These are phyloP conservation scores for Lepidium africanum DNA, from an alignment of 345 rosid species.

Conservation along the genomic window DNA sequence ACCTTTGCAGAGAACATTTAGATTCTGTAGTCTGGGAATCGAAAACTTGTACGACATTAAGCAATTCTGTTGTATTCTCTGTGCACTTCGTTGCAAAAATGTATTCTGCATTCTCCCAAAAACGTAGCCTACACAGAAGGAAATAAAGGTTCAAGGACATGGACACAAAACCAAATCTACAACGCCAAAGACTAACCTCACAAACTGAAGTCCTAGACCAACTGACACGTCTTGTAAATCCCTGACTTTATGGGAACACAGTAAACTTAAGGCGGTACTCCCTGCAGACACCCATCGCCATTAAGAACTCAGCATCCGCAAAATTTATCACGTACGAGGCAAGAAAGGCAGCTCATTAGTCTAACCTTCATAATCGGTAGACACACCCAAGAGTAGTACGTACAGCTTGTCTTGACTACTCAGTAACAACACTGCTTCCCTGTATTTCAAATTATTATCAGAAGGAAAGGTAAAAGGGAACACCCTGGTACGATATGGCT, in stretches of 20 bases:
- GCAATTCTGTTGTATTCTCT: conserved; percentile 53
- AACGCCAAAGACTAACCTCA: conserved; percentile 49
- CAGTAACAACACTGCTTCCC: conserved; percentile 63
- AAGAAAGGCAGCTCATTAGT: conserved; percentile 18
- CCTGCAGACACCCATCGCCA: conserved; percentile 40
- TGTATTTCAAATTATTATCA: conserved; percentile 28
- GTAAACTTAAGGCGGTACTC: conserved; percentile 40
- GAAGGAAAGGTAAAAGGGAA: background rate
- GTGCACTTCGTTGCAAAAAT: conserved; percentile 58
- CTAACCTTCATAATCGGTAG: conserved; percentile 67
- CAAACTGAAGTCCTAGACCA: conserved; percentile 78
- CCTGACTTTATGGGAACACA: conserved; percentile 55
- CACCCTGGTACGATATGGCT: background rate
- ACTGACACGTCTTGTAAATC: conserved; percentile 59
- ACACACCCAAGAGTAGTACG: conserved; percentile 52
- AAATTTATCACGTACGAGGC: conserved; percentile 12
- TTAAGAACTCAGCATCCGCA: conserved; percentile 6
- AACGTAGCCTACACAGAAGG: conserved; percentile 38
- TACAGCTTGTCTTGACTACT: conserved; percentile 61
- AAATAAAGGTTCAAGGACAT: conserved; percentile 1
- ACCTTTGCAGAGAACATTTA: conserved; percentile 57
- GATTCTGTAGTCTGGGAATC: conserved; percentile 28
- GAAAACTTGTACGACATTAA: conserved; percentile 42
- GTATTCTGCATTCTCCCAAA: conserved; percentile 47
- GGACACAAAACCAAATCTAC: background rate